phyloP scores from a whole-genome alignment of 768 basidiomycete genomes.

The Tulasnella sp. region DNA sequence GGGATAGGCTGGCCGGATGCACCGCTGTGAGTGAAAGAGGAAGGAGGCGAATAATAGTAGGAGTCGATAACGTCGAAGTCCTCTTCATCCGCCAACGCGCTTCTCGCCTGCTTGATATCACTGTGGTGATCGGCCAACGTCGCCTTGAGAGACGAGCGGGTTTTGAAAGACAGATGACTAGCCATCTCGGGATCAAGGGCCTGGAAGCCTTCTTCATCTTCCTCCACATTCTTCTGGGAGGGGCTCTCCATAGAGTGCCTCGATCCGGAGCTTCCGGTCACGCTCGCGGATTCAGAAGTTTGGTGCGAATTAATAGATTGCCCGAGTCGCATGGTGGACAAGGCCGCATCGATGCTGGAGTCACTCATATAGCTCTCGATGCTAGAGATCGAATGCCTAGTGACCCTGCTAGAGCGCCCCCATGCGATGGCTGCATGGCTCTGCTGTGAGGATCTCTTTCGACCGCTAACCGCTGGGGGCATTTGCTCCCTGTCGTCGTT shows the following conservation, averaged over 20 bases:
- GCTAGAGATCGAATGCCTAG: constrained; percentile 14
- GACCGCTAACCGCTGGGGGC: background rate
- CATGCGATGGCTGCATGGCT: background rate
- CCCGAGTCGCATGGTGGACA: constrained; percentile 6
- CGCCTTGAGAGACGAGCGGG: background rate
- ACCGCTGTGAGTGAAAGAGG: background rate
- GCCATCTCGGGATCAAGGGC: background rate
- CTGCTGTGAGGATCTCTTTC: background rate
- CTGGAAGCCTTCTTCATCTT: no score
- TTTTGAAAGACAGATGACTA: background rate
- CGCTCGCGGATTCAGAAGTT: no score
- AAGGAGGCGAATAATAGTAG: constrained; percentile 8
- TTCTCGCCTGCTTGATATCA: no score
- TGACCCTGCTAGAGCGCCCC: no score
- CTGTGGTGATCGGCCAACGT: no score
- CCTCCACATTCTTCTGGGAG: no score
- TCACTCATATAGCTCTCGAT: constrained; percentile 14
- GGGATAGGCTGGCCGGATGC: no score
- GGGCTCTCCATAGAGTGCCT: no score
- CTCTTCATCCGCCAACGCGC: background rate
- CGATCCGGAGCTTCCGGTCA: no score
- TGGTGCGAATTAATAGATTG: no score
- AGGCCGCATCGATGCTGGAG: constrained; percentile 11
- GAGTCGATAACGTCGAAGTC: background rate
- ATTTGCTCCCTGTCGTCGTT: background rate